Base-by-base conservation (phyloP, 2,329 filamentous ascomycete species). In the Stachybotrys elegans region DNA sequence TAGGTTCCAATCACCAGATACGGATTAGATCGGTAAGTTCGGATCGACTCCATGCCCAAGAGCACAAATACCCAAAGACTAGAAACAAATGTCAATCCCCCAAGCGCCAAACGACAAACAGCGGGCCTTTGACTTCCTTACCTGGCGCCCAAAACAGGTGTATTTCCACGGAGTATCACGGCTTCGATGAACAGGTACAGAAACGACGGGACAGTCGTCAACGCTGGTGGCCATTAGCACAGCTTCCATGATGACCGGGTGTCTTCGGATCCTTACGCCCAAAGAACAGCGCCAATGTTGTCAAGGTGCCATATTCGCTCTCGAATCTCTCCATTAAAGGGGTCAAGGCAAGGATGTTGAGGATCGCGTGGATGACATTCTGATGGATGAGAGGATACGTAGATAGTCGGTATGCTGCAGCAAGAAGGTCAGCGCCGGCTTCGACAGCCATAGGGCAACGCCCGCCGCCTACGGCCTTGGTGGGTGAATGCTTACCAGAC, bases 241-340 rank as follows among this genome's bases (percentile, higher is more conserved):
- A 42, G 21, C 32, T 9, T 13, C 7, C n/a, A n/a, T 5, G 13
- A 14, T 4, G 12, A 23, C 20, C 9, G 11, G 21, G 35, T 2
- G 5, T 35, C 13, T 20, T 11, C 17, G 48, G 19, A 9, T n/a
- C 78, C 90, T 72, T 74, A 95, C 90, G 91, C 45, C 93, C 93
- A 57, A 93, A 81, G 64, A 97, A 96, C 42, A 97, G 73, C 27
- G 88, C 81, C 50, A 95, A 63, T n/a, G 89, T 86, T 21, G 88
- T 88, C 58, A 97, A 72, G 7, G 92, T 97, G 42, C 93, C 93
- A 65, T 94, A 83, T 63, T 96, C 92, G 49, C 81, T 79, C 70
- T 98, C 93, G 65, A 97, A 98, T 48, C 91, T 81, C 67, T 96
- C 92, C 63, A 98, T 70, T 42, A 98, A 72, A n/a, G 93, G 93